Percentiles rank a stretch among this genome's conserved stretches.
Evolutionary conservation across 2,329 filamentous ascomycete genomes (phyloP).

Genomic region (Paracoccidioides brasiliensis): DNA sequence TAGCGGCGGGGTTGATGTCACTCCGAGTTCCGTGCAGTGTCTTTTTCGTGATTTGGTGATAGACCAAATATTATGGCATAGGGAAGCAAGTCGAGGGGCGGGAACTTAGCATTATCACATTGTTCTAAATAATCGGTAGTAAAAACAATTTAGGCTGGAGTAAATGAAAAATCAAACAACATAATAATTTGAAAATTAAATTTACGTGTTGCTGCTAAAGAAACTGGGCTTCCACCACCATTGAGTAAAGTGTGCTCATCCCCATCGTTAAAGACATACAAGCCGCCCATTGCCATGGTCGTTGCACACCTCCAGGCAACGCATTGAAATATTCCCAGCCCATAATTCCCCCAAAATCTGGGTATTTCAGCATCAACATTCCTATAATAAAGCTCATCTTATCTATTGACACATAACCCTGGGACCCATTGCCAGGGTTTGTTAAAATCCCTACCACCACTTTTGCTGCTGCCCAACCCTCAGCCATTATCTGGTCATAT

Average conservation of each 20-base stretch:
- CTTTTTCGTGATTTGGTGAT: background rate
- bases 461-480: slow-evolving; percentile 59
- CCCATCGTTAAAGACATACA: slow-evolving; percentile 45
- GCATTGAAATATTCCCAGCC: slow-evolving; percentile 94
- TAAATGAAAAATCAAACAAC: background rate
- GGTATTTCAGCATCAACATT: slow-evolving; percentile 46
- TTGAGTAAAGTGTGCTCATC: slow-evolving; percentile 27
- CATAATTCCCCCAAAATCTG: slow-evolving; percentile 73
- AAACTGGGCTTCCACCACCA: slow-evolving; percentile 19
- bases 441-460: slow-evolving; percentile 74
- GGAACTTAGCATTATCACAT: too few species aligned
- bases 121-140: background rate
- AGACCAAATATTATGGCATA: background rate
- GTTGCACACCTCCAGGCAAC: slow-evolving; percentile 46
- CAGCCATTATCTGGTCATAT: slow-evolving; percentile 30
- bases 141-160: background rate
- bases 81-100: background rate
- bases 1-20: background rate
- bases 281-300: slow-evolving; percentile 67
- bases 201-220: background rate
- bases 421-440: slow-evolving; percentile 56
- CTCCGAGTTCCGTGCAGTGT: too few species aligned
- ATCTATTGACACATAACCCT: slow-evolving; percentile 49
- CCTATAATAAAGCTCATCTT: slow-evolving; percentile 45
- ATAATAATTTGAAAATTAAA: background rate